Evolutionary conservation across 495 filamentous ascomycete genomes (phyloP).

Genomic region (Aspergillus conjunctus): DNA sequence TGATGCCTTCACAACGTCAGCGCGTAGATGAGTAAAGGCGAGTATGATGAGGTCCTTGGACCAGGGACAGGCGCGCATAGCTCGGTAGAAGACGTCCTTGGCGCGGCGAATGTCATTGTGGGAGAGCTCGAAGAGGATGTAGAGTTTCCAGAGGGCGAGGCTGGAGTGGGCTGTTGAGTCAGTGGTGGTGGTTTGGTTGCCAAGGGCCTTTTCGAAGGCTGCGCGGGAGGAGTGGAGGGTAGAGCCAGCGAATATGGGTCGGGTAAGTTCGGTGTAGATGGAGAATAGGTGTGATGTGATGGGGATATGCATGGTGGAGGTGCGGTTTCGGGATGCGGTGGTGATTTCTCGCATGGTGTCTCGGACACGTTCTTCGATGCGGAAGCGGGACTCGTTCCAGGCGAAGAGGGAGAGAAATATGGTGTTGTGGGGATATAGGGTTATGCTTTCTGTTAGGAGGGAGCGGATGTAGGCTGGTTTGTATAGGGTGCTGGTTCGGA

Average conservation of each 20-base stretch:
- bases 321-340: slow-evolving; percentile 27
- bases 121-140: slow-evolving; percentile 58
- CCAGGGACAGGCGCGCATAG: slow-evolving; percentile 68
- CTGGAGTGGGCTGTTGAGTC: slow-evolving; percentile 44
- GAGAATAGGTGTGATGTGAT: slow-evolving; percentile 60
- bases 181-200: slow-evolving; percentile 22
- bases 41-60: slow-evolving; percentile 69
- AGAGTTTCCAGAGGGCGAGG: slow-evolving; percentile 66
- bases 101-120: slow-evolving; percentile 42
- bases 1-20: slow-evolving; percentile 19
- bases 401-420: slow-evolving; percentile 71
- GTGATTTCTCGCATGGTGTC: slow-evolving; percentile 54
- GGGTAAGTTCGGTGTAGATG: slow-evolving; percentile 64
- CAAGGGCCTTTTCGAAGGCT: slow-evolving; percentile 72
- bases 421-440: slow-evolving; percentile 72
- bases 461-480: slow-evolving; percentile 64
- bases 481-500: slow-evolving; percentile 57
- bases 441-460: slow-evolving; percentile 59
- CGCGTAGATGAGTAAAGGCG: slow-evolving; percentile 57
- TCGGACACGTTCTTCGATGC: slow-evolving; percentile 73
- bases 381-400: slow-evolving; percentile 68
- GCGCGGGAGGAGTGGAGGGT: slow-evolving; percentile 63
- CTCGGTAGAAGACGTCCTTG: slow-evolving; percentile 51
- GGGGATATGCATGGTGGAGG: slow-evolving; percentile 42
- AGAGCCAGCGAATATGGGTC: slow-evolving; percentile 44